Conservation (phyloP, 2,329 filamentous ascomycete genomes). For the Scopulariopsis brevicaulis region DNA sequence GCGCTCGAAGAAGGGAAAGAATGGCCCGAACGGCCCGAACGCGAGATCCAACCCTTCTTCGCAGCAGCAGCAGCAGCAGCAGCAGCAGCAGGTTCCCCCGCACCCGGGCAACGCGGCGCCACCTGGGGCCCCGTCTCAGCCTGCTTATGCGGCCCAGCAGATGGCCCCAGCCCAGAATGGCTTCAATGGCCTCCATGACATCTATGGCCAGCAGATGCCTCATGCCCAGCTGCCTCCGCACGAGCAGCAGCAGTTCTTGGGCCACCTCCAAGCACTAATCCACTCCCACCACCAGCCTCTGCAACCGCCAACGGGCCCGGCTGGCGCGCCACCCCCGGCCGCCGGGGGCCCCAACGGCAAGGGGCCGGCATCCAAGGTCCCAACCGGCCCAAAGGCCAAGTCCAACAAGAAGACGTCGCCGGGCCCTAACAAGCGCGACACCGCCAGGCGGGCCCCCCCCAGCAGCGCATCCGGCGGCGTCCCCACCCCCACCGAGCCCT, state of each 20-base stretch:
- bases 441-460: conserved; percentile 12
- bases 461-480: conserved; percentile 39
- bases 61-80: background rate
- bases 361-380: background rate
- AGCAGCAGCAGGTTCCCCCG: background rate
- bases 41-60: background rate
- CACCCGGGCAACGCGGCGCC: background rate
- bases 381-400: background rate
- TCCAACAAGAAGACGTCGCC: background rate
- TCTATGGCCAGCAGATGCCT: background rate
- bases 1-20: background rate
- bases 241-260: background rate
- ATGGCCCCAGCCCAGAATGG: background rate
- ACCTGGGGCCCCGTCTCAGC: background rate
- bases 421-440: background rate
- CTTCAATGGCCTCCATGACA: background rate
- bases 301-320: background rate
- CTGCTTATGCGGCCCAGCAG: background rate
- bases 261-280: background rate
- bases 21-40: background rate
- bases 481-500: conserved; percentile 48
- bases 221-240: background rate
- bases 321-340: background rate
- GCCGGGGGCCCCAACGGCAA: no score
- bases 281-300: background rate